Conservation (phyloP, 768 basidiomycete genomes). For the Pleurotus sapidus region DNA sequence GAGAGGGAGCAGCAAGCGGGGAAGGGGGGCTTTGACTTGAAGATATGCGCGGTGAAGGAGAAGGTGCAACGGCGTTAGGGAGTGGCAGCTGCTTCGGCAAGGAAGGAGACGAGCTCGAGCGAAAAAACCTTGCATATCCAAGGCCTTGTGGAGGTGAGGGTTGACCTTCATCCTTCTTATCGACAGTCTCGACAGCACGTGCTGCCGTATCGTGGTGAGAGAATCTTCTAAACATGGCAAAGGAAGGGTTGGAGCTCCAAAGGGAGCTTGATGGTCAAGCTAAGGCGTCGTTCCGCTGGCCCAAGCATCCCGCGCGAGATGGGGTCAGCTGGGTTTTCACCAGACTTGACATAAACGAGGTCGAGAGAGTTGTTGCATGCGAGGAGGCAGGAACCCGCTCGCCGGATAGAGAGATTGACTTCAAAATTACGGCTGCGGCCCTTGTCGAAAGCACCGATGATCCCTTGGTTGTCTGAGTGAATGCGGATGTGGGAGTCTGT, state of each 20-base stretch:
- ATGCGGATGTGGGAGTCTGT: slow-evolving; percentile 13
- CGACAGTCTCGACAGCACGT: background rate
- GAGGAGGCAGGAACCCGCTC: slow-evolving; percentile 11
- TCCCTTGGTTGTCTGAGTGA: slow-evolving; percentile 22
- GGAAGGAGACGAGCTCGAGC: too few species aligned
- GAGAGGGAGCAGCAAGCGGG: background rate
- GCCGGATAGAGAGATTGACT: slow-evolving; percentile 18
- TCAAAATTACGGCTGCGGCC: slow-evolving; percentile 16
- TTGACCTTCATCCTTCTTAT: background rate
- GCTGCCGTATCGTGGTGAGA: background rate
- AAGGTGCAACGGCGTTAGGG: background rate
- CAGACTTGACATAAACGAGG: slow-evolving; percentile 22
- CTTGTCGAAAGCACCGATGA: slow-evolving; percentile 19
- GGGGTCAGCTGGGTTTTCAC: slow-evolving; percentile 28
- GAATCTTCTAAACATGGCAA: background rate
- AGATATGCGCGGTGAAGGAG: background rate
- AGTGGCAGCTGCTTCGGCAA: too few species aligned
- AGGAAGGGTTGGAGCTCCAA: slow-evolving; percentile 7
- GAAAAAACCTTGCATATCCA: too few species aligned
- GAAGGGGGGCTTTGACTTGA: background rate
- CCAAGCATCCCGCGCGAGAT: slow-evolving; percentile 19
- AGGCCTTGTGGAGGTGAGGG: too few species aligned
- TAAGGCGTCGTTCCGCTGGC: background rate
- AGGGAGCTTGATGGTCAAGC: slow-evolving; percentile 11
- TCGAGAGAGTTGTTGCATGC: slow-evolving; percentile 15